Evolutionary conservation across 1,139 yeast species (phyloP).

Genomic region (Hansenula lynferdii): DNA sequence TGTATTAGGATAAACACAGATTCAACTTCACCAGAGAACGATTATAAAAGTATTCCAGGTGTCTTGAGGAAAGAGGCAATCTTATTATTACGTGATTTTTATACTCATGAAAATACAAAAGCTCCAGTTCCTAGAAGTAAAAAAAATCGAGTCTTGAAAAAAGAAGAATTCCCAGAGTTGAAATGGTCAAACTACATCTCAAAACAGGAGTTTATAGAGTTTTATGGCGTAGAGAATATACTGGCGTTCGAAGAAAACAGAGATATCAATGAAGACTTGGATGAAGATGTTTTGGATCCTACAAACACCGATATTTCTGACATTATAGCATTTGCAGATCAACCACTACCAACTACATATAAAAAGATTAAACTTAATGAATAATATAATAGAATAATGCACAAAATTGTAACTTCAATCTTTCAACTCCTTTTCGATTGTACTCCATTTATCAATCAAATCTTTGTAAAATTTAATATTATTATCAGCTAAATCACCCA

Average conservation of each 20-base stretch:
- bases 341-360: no score
- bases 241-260: constrained; percentile 23
- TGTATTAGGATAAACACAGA: constrained; percentile 63
- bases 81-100: constrained; percentile 72
- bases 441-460: constrained; percentile 71
- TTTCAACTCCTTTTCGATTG: constrained; percentile 43
- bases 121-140: constrained; percentile 83
- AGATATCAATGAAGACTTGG: constrained; percentile 26
- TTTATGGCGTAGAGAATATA: constrained; percentile 37
- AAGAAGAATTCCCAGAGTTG: constrained; percentile 56
- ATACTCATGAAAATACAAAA: constrained; percentile 74
- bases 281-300: constrained; percentile 25
- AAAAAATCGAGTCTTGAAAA: constrained; percentile 69
- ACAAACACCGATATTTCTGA: constrained; percentile 16
- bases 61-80: constrained; percentile 78
- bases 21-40: constrained; percentile 23
- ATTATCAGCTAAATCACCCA: constrained; percentile 67
- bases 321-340: constrained; percentile 17
- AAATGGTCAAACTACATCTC: constrained; percentile 44
- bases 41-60: constrained; percentile 70
- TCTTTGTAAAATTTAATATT: constrained; percentile 72
- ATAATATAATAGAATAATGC: no score
- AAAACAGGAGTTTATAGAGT: constrained; percentile 37
- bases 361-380: constrained; percentile 2
- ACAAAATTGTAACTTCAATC: no score